phyloP scores from a whole-genome alignment of 805 yeast species.

The Saitoella complicata region DNA sequence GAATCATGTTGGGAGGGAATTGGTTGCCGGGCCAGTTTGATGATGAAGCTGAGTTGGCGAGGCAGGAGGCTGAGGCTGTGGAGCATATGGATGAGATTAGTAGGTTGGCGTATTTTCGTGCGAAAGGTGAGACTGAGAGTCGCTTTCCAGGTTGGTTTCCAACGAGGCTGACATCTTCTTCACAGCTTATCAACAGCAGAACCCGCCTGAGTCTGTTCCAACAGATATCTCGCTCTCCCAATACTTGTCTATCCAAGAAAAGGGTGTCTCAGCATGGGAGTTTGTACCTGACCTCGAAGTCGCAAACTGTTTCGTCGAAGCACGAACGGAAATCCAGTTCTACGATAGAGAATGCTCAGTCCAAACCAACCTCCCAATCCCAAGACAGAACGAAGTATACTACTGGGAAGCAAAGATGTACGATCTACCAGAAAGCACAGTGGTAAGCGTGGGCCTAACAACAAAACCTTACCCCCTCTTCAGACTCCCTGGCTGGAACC shows the following conservation, averaged over 20 bases:
- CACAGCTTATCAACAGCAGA: slow-evolving; percentile 17
- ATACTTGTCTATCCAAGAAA: slow-evolving; percentile 57
- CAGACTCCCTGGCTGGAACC: slow-evolving; percentile 81
- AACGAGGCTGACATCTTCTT: too few relatives aligned
- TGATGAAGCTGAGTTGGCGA: slow-evolving; percentile 43
- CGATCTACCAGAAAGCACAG: slow-evolving; percentile 36
- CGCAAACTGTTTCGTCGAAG: slow-evolving; percentile 45
- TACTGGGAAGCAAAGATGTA: slow-evolving; percentile 79
- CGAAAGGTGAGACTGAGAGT: slow-evolving; percentile 28
- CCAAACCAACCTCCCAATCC: slow-evolving; percentile 74
- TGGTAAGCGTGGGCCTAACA: slow-evolving; percentile 59
- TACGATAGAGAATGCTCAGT: slow-evolving; percentile 46
- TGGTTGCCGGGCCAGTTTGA: slow-evolving; percentile 39
- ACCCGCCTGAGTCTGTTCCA: slow-evolving; percentile 28
- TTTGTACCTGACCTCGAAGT: slow-evolving; percentile 37
- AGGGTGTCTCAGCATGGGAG: slow-evolving; percentile 83
- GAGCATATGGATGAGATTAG: slow-evolving; percentile 38
- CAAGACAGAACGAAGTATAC: slow-evolving; percentile 65
- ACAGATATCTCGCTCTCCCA: slow-evolving; percentile 38
- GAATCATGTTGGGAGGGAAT: too few relatives aligned
- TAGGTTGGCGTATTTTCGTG: slow-evolving; percentile 50
- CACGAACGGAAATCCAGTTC: slow-evolving; percentile 38
- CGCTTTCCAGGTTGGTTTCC: too few relatives aligned
- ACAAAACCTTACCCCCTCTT: slow-evolving; percentile 87
- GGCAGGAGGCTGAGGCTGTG: slow-evolving; percentile 45